A percentile compares a stretch with the other conserved stretches of the same genome.
phyloP scores from a whole-genome alignment of 495 filamentous ascomycete species.

The Lentithecium fluviatile region DNA sequence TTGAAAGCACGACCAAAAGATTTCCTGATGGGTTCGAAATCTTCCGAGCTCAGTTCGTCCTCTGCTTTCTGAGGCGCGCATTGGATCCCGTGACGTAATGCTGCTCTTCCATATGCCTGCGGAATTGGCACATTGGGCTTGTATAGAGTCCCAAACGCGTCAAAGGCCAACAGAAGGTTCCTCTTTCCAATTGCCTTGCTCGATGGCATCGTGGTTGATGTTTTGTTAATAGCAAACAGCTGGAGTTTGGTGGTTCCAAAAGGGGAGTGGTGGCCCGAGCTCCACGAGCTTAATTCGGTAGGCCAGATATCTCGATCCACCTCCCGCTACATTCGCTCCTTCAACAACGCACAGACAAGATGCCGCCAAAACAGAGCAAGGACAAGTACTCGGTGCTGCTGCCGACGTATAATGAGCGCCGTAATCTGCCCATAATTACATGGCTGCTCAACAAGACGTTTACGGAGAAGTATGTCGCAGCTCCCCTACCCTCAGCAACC shows the following conservation, averaged over 20 bases:
- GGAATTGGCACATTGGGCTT: constrained; percentile 58
- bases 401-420: constrained; percentile 97
- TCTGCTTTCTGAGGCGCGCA: constrained; percentile 38
- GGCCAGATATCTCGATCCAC: background rate
- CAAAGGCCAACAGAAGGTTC: constrained; percentile 65
- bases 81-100: constrained; percentile 56
- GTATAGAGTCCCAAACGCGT: constrained; percentile 78
- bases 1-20: constrained; percentile 49
- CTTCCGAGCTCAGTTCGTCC: constrained; percentile 43
- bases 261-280: background rate
- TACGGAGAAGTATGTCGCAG: constrained; percentile 63
- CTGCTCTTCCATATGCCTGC: constrained; percentile 62
- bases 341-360: constrained; percentile 7
- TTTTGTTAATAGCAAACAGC: too few species aligned
- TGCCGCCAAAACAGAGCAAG: constrained; percentile 47
- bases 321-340: constrained; percentile 16
- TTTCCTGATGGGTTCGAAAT: background rate
- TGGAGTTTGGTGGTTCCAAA: too few species aligned
- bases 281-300: constrained; percentile 5
- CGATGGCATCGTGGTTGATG: too few species aligned
- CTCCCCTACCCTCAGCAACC: too few species aligned
- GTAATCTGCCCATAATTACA: constrained; percentile 91
- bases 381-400: constrained; percentile 96
- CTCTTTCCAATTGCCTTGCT: constrained; percentile 25
- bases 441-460: constrained; percentile 92